A percentile compares a stretch with the other conserved stretches of the same genome.
Conservation (phyloP, 768 basidiomycete genomes). For the Lactarius hengduanensis region DNA sequence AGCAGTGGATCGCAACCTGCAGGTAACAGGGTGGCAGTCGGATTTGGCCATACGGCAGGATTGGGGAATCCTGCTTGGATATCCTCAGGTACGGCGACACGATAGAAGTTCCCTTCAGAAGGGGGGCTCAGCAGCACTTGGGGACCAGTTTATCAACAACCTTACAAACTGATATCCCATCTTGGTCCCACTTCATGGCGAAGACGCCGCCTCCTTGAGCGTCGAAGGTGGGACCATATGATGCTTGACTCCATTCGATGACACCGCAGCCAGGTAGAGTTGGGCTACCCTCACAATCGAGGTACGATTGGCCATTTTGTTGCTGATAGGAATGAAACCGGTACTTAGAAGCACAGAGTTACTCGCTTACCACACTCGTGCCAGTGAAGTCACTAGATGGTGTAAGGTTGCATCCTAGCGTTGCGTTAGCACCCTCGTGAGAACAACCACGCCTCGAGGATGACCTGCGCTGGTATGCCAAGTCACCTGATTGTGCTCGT, state of each 20-base stretch:
- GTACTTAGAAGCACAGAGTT: background rate
- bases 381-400: constrained; percentile 59
- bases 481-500: constrained; percentile 80
- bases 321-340: constrained; percentile 35
- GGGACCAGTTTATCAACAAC: constrained; percentile 18
- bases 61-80: constrained; percentile 58
- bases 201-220: constrained; percentile 79
- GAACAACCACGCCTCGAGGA: background rate
- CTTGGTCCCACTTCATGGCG: constrained; percentile 86
- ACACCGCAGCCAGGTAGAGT: constrained; percentile 68
- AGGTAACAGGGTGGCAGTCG: constrained; percentile 59
- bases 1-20: constrained; percentile 53
- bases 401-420: constrained; percentile 57
- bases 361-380: constrained; percentile 52
- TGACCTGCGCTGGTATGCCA: constrained; percentile 71
- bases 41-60: constrained; percentile 66
- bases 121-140: background rate
- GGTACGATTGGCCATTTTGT: constrained; percentile 50
- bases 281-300: constrained; percentile 52
- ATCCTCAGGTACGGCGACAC: constrained; percentile 70
- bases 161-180: constrained; percentile 74
- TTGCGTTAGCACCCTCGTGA: constrained; percentile 17
- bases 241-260: constrained; percentile 75
- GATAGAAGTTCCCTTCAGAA: constrained; percentile 74
- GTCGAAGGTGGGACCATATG: constrained; percentile 83